Percentiles rank a stretch among this genome's conserved stretches.
Conservation (phyloP, 2,329 filamentous ascomycete species). For the Pseudovirgaria hyperparasitica region DNA sequence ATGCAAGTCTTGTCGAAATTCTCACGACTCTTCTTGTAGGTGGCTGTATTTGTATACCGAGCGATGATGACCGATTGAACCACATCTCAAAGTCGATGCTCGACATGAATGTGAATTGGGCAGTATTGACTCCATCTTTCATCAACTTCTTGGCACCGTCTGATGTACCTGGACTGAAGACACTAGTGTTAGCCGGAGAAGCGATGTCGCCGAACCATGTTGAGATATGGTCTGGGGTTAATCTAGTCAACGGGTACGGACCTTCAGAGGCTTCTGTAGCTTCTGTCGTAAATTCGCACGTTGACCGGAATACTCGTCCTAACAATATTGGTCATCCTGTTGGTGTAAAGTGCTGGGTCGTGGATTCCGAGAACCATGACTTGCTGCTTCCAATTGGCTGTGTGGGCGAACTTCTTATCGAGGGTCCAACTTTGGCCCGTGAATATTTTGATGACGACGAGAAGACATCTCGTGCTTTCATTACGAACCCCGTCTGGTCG, state of each 20-base stretch:
- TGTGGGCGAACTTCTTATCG: slow-evolving; percentile 43
- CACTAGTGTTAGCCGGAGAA: slow-evolving; percentile 29
- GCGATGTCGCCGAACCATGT: slow-evolving; percentile 20
- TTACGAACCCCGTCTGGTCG: slow-evolving; percentile 20
- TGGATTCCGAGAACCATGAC: slow-evolving; percentile 26
- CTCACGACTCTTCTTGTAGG: slow-evolving; percentile 20
- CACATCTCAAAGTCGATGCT: slow-evolving; percentile 30
- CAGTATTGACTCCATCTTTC: slow-evolving; percentile 24
- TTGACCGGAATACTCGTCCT: slow-evolving; percentile 14
- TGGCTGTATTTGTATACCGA: slow-evolving; percentile 22
- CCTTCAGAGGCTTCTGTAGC: slow-evolving; percentile 25
- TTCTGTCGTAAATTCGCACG: slow-evolving; percentile 18
- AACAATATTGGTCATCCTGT: slow-evolving; percentile 25
- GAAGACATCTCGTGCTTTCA: slow-evolving; percentile 24
- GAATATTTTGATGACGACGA: slow-evolving; percentile 23
- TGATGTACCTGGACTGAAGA: slow-evolving; percentile 28
- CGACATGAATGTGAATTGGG: slow-evolving; percentile 20
- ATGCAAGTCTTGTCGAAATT: slow-evolving; percentile 24
- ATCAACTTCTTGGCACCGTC: slow-evolving; percentile 24
- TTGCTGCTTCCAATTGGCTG: slow-evolving; percentile 25
- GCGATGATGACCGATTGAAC: slow-evolving; percentile 35
- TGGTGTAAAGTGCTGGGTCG: slow-evolving; percentile 26
- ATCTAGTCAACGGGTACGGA: slow-evolving; percentile 20
- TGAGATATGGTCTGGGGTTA: slow-evolving; percentile 16
- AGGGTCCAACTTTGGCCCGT: slow-evolving; percentile 38